Conservation (phyloP, 345 rosid species). For the Boechera stricta region DNA sequence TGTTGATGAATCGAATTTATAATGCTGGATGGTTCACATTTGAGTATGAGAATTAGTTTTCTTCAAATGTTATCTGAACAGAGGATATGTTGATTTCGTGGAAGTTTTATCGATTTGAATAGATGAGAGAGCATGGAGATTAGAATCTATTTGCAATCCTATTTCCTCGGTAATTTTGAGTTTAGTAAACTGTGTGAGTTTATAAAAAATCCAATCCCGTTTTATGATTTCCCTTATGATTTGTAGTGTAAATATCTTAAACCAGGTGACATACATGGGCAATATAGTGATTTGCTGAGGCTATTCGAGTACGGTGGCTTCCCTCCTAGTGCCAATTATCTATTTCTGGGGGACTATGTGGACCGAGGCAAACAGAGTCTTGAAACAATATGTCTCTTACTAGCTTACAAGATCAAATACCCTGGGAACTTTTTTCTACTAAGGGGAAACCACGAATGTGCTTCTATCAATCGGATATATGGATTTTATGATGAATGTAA, state of each 20-base stretch:
- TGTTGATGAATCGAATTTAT: background rate
- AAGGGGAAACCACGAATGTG: constrained; percentile 94
- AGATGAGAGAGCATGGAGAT: background rate
- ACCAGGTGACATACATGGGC: constrained; percentile 93
- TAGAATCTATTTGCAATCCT: background rate
- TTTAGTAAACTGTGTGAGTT: background rate
- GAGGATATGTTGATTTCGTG: background rate
- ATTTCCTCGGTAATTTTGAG: background rate
- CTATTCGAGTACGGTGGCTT: constrained; percentile 95
- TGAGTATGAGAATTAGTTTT: constrained; percentile 1
- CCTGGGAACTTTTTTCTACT: constrained; percentile 91
- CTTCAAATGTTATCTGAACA: constrained; percentile 9
- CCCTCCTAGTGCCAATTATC: constrained; percentile 88
- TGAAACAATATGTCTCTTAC: constrained; percentile 92
- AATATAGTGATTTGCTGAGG: constrained; percentile 86
- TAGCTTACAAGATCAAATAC: constrained; percentile 89
- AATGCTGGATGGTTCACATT: background rate
- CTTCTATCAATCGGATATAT: constrained; percentile 89
- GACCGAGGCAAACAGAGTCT: constrained; percentile 97
- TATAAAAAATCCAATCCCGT: background rate
- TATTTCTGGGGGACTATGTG: constrained; percentile 92
- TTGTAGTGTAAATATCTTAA: constrained; percentile 10
- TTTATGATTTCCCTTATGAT: constrained; percentile 8
- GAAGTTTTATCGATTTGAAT: constrained; percentile 23
- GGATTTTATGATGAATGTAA: constrained; percentile 97